phyloP scores from a whole-genome alignment of 2,329 filamentous ascomycete species.

The Penicillium sp. region DNA sequence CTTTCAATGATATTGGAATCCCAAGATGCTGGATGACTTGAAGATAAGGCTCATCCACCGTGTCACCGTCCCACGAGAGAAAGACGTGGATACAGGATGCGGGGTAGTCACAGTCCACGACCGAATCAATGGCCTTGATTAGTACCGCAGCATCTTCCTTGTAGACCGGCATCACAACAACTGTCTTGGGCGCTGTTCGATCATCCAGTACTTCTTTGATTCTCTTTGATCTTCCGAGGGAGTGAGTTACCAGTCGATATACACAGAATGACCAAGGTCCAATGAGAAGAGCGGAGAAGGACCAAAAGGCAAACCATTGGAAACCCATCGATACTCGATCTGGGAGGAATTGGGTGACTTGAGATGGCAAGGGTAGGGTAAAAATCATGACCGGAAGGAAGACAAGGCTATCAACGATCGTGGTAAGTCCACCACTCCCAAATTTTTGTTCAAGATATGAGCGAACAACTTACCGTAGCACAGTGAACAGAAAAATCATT shows the following conservation, averaged over 20 bases:
- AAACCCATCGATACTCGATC: conserved; percentile 66
- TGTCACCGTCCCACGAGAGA: conserved; percentile 88
- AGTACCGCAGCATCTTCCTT: conserved; percentile 85
- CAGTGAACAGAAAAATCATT: conserved; percentile 72
- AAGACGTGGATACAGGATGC: conserved; percentile 91
- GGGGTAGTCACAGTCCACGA: conserved; percentile 92
- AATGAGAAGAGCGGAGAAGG: conserved; percentile 80
- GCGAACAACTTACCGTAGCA: conserved; percentile 62
- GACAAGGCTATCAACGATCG: conserved; percentile 59
- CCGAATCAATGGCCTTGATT: conserved; percentile 82
- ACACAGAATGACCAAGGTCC: conserved; percentile 92
- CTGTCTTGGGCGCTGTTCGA: conserved; percentile 83
- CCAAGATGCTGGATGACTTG: conserved; percentile 83
- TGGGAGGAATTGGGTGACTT: conserved; percentile 74
- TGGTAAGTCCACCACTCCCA: background rate
- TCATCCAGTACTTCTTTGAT: conserved; percentile 86
- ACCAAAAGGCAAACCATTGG: conserved; percentile 96
- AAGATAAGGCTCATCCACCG: conserved; percentile 85
- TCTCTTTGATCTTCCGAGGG: conserved; percentile 75
- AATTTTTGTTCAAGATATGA: background rate
- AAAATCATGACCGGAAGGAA: conserved; percentile 95
- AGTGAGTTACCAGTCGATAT: conserved; percentile 85
- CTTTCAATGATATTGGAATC: conserved; percentile 69
- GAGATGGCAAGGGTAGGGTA: conserved; percentile 77
- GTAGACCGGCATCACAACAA: conserved; percentile 96